These are phyloP conservation scores for Dothidotthia symphoricarpi DNA, from an alignment of 2,329 filamentous ascomycete species.

Conservation along the genomic window DNA sequence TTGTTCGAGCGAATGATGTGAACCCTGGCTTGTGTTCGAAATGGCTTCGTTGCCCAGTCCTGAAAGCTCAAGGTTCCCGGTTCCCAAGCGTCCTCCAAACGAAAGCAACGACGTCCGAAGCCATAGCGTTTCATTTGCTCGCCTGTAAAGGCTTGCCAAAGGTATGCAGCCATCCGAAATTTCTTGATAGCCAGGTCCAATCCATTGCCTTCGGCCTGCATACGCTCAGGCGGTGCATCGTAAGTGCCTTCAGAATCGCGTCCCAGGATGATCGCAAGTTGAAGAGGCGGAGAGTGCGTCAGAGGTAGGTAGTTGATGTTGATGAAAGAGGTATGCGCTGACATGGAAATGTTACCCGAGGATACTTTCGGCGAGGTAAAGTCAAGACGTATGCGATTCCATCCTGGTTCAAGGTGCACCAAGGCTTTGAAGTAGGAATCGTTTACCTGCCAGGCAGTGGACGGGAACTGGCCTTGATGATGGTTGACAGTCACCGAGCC, in stretches of 20 bases:
- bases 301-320: slow-evolving; percentile 84
- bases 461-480: slow-evolving; percentile 80
- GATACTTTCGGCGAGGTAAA: slow-evolving; percentile 81
- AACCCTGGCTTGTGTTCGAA: slow-evolving; percentile 88
- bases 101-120: slow-evolving; percentile 79
- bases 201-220: slow-evolving; percentile 76
- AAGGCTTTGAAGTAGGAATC: slow-evolving; percentile 90
- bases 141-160: slow-evolving; percentile 96
- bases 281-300: slow-evolving; percentile 75
- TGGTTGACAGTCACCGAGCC: slow-evolving; percentile 77
- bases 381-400: slow-evolving; percentile 84
- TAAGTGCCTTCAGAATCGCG: slow-evolving; percentile 86
- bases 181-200: slow-evolving; percentile 80
- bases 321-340: slow-evolving; percentile 74
- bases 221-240: slow-evolving; percentile 74
- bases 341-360: slow-evolving; percentile 64
- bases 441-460: slow-evolving; percentile 80
- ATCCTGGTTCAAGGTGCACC: slow-evolving; percentile 85
- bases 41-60: slow-evolving; percentile 67
- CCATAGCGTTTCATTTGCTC: slow-evolving; percentile 94
- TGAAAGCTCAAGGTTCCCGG: slow-evolving; percentile 74
- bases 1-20: slow-evolving; percentile 81
- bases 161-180: slow-evolving; percentile 89
- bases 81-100: slow-evolving; percentile 95
- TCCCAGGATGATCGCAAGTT: slow-evolving; percentile 82